These are phyloP conservation scores for Penicillium janthinellum DNA, from an alignment of 2,329 filamentous ascomycete genomes.

Conservation along the genomic window DNA sequence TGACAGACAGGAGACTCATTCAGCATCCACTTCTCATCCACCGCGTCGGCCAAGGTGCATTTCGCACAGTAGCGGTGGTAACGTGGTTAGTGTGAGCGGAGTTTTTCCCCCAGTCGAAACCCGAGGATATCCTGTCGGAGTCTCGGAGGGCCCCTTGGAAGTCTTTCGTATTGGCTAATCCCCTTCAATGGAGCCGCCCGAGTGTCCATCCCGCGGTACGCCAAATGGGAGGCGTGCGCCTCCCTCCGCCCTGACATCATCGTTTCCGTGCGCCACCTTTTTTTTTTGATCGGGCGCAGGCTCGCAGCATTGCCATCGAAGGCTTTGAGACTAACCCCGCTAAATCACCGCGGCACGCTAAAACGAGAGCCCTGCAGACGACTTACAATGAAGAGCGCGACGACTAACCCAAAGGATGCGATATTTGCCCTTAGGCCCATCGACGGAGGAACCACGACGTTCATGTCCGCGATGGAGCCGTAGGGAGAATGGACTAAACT, in stretches of 20 bases:
- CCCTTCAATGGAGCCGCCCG: no score
- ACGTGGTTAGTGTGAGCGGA: neutral
- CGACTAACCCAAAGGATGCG: neutral
- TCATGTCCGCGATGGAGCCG: neutral
- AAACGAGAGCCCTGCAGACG: no score
- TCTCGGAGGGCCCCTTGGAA: no score
- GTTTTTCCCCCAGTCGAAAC: neutral
- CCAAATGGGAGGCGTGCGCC: slow-evolving; percentile 2
- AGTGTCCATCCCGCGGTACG: slow-evolving; percentile 2
- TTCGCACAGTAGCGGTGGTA: no score
- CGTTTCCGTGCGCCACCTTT: neutral
- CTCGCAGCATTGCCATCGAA: no score
- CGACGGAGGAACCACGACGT: neutral
- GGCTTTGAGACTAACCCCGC: neutral
- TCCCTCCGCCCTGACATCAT: slow-evolving; percentile 12
- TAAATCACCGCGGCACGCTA: neutral
- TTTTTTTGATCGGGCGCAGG: neutral
- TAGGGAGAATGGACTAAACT: neutral
- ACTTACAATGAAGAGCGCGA: neutral
- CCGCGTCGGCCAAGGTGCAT: neutral
- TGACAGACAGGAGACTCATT: neutral
- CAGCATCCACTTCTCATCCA: neutral
- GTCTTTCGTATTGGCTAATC: no score
- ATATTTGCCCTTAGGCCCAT: neutral
- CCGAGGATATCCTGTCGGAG: neutral